phyloP scores from a whole-genome alignment of 2,329 filamentous ascomycete species.

The Alternaria sp. region DNA sequence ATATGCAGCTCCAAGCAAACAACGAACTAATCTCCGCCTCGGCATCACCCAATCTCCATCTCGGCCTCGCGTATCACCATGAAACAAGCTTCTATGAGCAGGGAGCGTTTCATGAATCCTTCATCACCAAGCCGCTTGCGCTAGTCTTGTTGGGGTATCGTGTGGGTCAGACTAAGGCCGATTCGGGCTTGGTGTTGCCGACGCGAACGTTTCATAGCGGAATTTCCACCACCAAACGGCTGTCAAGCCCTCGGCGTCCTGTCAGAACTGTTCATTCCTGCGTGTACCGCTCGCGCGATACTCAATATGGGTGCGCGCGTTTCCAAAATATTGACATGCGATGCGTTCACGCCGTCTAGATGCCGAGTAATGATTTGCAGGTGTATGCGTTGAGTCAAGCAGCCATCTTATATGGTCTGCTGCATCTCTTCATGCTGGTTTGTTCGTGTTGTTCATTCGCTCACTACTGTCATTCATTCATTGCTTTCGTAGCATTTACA shows the following conservation, averaged over 20 bases:
- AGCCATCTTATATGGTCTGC: slow-evolving; percentile 6
- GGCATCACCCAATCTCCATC: slow-evolving; percentile 16
- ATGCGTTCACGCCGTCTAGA: neutral
- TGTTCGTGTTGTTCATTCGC: neutral
- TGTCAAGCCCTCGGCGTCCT: slow-evolving; percentile 9
- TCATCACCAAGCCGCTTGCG: slow-evolving; percentile 13
- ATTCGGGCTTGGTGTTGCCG: slow-evolving; percentile 11
- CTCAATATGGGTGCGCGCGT: slow-evolving; percentile 15
- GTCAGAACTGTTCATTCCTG: slow-evolving; percentile 13
- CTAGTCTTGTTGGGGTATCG: slow-evolving; percentile 3
- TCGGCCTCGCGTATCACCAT: slow-evolving; percentile 7
- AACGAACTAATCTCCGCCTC: slow-evolving; percentile 1
- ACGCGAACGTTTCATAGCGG: slow-evolving; percentile 25
- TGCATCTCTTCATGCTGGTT: slow-evolving; percentile 12
- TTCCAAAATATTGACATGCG: neutral
- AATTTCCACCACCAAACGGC: slow-evolving; percentile 18
- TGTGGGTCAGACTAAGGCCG: neutral
- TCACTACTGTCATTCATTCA: slow-evolving; percentile 32
- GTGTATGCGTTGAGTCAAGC: slow-evolving; percentile 13
- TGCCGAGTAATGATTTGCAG: slow-evolving; percentile 1
- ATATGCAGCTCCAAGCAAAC: neutral
- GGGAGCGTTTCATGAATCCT: slow-evolving; percentile 21
- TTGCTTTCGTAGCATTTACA: slow-evolving; percentile 13
- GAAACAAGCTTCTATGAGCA: slow-evolving; percentile 25
- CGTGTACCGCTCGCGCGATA: slow-evolving; percentile 21